phyloP scores from a whole-genome alignment of 495 filamentous ascomycete genomes.

The Chaetomium cochliodes region DNA sequence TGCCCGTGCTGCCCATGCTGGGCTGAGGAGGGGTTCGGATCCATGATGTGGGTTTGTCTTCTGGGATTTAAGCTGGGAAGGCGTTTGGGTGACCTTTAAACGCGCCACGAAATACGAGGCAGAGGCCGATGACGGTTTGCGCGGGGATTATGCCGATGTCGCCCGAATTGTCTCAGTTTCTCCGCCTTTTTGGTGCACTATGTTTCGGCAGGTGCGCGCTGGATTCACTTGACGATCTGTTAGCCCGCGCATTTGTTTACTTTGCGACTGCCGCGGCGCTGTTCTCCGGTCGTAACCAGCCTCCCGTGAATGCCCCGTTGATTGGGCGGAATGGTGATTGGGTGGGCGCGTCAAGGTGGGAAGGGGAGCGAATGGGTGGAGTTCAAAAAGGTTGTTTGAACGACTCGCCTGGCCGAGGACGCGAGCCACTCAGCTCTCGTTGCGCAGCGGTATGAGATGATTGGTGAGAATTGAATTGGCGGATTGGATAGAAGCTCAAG shows the following conservation, averaged over 20 bases:
- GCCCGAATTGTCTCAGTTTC: constrained; percentile 10
- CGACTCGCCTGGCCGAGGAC: constrained; percentile 30
- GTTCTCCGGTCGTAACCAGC: constrained; percentile 24
- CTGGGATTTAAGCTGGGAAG: background rate
- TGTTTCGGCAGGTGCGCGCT: constrained; percentile 5
- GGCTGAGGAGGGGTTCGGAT: constrained; percentile 44
- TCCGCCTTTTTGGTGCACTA: constrained; percentile 10
- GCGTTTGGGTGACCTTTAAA: constrained; percentile 5
- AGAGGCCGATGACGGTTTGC: background rate
- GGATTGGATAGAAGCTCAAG: constrained; percentile 20
- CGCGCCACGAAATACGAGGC: background rate
- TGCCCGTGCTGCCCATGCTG: constrained; percentile 40
- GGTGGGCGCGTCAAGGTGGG: constrained; percentile 23
- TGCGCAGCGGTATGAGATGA: constrained; percentile 41
- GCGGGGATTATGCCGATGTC: constrained; percentile 4
- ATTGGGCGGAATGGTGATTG: constrained; percentile 41
- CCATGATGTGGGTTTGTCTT: constrained; percentile 39
- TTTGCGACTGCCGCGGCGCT: constrained; percentile 19
- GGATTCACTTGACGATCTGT: background rate
- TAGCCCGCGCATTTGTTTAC: constrained; percentile 33
- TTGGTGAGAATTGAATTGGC: constrained; percentile 38
- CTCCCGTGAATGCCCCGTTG: constrained; percentile 25
- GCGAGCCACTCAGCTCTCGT: constrained; percentile 42
- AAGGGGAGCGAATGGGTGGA: constrained; percentile 38
- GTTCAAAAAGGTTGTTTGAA: constrained; percentile 34